A percentile compares a stretch with the other conserved stretches of the same genome.
Evolutionary conservation across 2,329 filamentous ascomycete species (phyloP).

Genomic region (Trichoderma polysporum): DNA sequence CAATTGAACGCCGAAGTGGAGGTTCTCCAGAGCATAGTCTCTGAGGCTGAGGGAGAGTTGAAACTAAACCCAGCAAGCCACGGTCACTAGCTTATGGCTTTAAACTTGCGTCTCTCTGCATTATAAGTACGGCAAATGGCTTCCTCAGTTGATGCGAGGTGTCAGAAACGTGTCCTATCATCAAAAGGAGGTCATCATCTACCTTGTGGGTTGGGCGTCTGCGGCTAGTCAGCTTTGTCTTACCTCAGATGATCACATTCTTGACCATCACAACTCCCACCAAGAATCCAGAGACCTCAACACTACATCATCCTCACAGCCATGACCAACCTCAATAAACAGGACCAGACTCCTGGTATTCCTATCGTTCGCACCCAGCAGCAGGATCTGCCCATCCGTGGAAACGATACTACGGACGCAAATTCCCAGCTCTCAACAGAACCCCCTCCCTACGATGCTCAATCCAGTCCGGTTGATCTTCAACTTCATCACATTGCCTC

Average conservation of each 20-base stretch:
- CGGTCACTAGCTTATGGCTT: neutral
- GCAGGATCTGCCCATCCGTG: constrained; percentile 1
- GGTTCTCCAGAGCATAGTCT: neutral
- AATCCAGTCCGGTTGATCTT: constrained; percentile 21
- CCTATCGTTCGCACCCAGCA: neutral
- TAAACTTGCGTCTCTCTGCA: neutral
- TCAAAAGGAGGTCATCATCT: neutral
- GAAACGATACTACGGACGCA: neutral
- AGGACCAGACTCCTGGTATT: neutral
- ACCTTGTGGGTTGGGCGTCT: neutral
- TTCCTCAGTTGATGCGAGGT: neutral
- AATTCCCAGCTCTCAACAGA: neutral
- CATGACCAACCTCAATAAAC: constrained; percentile 15
- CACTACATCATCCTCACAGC: neutral
- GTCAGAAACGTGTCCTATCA: neutral
- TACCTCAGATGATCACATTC: neutral
- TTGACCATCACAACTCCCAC: neutral
- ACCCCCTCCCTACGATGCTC: neutral
- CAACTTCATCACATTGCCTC: constrained; percentile 42
- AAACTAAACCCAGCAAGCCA: neutral
- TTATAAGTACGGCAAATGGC: constrained; percentile 10
- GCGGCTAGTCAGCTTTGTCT: neutral
- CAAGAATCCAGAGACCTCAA: neutral
- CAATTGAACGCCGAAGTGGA: neutral
- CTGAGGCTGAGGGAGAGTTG: neutral